These are phyloP conservation scores for Tilletia caries DNA, from an alignment of 1,284 basidiomycete genomes.

Conservation along the genomic window DNA sequence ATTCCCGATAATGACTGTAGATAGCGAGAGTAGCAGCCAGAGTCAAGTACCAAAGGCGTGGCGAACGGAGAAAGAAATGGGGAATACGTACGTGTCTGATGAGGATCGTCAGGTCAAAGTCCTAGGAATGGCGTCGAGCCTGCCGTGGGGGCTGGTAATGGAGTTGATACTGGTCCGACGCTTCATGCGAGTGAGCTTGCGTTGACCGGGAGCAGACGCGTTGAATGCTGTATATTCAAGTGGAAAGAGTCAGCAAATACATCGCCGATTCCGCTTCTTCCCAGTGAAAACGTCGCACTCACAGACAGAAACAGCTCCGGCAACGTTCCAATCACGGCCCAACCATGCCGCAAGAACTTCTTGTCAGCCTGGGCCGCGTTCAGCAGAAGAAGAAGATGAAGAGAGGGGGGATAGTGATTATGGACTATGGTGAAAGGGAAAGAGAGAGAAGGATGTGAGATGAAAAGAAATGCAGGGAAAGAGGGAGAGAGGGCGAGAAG, in stretches of 20 bases:
- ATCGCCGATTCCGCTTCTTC: no score
- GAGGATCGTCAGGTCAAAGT: no score
- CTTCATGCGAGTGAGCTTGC: not conserved
- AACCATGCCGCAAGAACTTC: slow-evolving; percentile 37
- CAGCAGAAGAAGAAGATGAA: slow-evolving; percentile 14
- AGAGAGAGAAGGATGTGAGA: not conserved
- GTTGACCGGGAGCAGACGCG: slow-evolving; percentile 8
- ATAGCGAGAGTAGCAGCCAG: no score
- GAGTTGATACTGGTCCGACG: slow-evolving; percentile 9
- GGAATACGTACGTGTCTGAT: no score
- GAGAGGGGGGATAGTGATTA: not conserved
- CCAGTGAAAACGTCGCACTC: no score
- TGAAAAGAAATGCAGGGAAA: not conserved
- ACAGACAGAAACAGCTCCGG: slow-evolving; percentile 39
- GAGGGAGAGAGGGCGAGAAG: not conserved
- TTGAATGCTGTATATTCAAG: not conserved
- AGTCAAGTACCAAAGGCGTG: no score
- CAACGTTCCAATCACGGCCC: slow-evolving; percentile 46
- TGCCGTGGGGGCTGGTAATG: not conserved
- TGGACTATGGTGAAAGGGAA: not conserved
- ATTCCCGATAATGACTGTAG: no score
- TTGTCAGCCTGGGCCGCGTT: slow-evolving; percentile 28
- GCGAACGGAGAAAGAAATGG: no score
- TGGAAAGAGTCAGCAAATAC: not conserved
- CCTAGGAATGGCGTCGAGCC: slow-evolving; percentile 8